Percentiles rank a stretch among this genome's conserved stretches.
phyloP scores from a whole-genome alignment of 1,284 basidiomycete genomes.

The Chiua sp. region DNA sequence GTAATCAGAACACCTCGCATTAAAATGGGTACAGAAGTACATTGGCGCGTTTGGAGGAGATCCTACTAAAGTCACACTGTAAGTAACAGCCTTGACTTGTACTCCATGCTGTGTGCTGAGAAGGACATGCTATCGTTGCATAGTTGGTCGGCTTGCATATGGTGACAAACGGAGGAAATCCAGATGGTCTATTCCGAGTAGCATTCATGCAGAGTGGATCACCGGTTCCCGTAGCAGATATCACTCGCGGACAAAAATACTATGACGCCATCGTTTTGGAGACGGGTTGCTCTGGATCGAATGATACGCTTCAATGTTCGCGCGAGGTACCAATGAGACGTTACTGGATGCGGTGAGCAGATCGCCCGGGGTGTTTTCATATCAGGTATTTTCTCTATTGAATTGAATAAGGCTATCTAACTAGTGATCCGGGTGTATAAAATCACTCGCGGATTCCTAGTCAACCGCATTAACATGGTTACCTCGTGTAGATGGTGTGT shows the following conservation, averaged over 20 bases:
- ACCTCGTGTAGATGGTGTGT: conserved; percentile 56
- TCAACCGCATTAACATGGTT: conserved; percentile 49
- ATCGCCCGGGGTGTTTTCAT: conserved; percentile 42
- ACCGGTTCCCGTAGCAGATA: conserved; percentile 25
- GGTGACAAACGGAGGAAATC: conserved; percentile 29
- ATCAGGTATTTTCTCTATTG: conserved; percentile 43
- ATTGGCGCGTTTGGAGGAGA: conserved; percentile 57
- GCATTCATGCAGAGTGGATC: conserved; percentile 41
- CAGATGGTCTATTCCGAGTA: conserved; percentile 37
- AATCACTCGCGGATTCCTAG: conserved; percentile 20
- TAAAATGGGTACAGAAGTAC: conserved; percentile 54
- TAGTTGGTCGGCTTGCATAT: conserved; percentile 38
- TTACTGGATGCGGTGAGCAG: conserved; percentile 21
- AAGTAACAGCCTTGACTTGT: background rate
- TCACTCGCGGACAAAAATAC: conserved; percentile 28
- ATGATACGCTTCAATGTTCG: conserved; percentile 39
- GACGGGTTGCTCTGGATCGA: conserved; percentile 24
- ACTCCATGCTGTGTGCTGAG: too few relatives aligned
- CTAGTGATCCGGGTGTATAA: background rate
- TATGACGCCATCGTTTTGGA: conserved; percentile 29
- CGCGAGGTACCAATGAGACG: conserved; percentile 29
- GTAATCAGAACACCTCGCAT: conserved; percentile 42
- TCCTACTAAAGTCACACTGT: conserved; percentile 44
- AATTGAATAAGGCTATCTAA: background rate
- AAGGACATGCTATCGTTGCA: background rate